These are phyloP conservation scores for Teratosphaeria gauchensis DNA, from an alignment of 2,329 filamentous ascomycete species.

Conservation along the genomic window DNA sequence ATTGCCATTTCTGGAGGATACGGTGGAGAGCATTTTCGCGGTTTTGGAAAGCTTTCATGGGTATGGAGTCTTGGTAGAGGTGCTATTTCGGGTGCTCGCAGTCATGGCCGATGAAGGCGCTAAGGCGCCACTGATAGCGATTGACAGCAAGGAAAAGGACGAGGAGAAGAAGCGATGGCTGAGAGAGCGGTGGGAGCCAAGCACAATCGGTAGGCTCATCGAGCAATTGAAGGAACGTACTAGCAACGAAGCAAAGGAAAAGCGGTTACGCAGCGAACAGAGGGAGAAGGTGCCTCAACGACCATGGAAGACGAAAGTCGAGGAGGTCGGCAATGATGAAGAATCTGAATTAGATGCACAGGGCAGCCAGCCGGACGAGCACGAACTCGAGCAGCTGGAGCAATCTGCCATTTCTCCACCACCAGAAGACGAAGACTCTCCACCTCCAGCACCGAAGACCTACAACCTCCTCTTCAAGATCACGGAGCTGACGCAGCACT, in stretches of 20 bases:
- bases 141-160: conserved; percentile 23
- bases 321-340: conserved; percentile 3
- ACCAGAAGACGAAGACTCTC: conserved; percentile 22
- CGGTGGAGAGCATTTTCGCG: conserved; percentile 82
- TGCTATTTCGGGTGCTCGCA: conserved; percentile 70
- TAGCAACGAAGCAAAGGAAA: conserved; percentile 24
- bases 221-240: conserved; percentile 11
- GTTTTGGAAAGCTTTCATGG: conserved; percentile 93
- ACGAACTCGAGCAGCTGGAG: conserved; percentile 10
- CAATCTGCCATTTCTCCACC: conserved; percentile 42
- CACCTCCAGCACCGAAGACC: conserved; percentile 61
- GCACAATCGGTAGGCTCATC: conserved; percentile 38
- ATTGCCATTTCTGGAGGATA: conserved; percentile 82
- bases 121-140: conserved; percentile 40
- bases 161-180: conserved; percentile 2
- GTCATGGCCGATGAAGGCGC: conserved; percentile 77
- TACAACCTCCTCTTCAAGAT: conserved; percentile 77
- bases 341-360: background rate
- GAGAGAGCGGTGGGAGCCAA: conserved; percentile 13
- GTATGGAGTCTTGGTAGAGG: conserved; percentile 75
- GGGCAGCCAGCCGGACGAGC: conserved; percentile 4
- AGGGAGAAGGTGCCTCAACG: conserved; percentile 12
- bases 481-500: conserved; percentile 74
- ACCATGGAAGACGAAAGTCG: conserved; percentile 23
- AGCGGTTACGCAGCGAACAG: conserved; percentile 3